A percentile compares a stretch with the other conserved stretches of the same genome.
Conservation (phyloP, 1,139 yeast genomes). For the Sugiyamaella grinbergsii region DNA sequence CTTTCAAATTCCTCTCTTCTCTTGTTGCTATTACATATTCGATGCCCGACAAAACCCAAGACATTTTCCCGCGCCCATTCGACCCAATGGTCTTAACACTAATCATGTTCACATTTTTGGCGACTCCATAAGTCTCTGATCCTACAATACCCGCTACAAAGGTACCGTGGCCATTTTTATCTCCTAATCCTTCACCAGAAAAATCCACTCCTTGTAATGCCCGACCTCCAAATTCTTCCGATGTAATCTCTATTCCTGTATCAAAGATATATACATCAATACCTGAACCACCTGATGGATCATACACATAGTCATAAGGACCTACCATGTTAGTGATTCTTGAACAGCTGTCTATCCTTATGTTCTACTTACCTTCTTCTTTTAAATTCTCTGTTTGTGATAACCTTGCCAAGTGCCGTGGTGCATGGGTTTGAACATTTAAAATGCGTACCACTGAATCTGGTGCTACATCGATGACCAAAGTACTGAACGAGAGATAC, state of each 20-base stretch:
- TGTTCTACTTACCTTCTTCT: slow-evolving; percentile 23
- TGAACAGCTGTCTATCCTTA: neutral
- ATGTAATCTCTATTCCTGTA: slow-evolving; percentile 61
- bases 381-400: slow-evolving; percentile 54
- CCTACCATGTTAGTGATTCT: slow-evolving; percentile 21
- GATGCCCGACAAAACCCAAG: slow-evolving; percentile 68
- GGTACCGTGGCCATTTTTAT: slow-evolving; percentile 73
- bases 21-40: slow-evolving; percentile 59
- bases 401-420: slow-evolving; percentile 67
- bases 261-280: slow-evolving; percentile 77
- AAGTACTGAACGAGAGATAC: slow-evolving; percentile 32
- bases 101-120: slow-evolving; percentile 63
- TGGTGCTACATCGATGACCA: slow-evolving; percentile 38
- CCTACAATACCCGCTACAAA: slow-evolving; percentile 93
- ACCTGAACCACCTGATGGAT: slow-evolving; percentile 50
- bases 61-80: slow-evolving; percentile 60
- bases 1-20: slow-evolving; percentile 46
- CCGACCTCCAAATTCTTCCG: slow-evolving; percentile 66
- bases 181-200: slow-evolving; percentile 63
- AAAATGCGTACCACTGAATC: slow-evolving; percentile 37
- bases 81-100: slow-evolving; percentile 71
- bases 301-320: slow-evolving; percentile 46
- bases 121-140: slow-evolving; percentile 74
- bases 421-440: slow-evolving; percentile 55
- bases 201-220: slow-evolving; percentile 61